A percentile compares a stretch with the other conserved stretches of the same genome.
These are phyloP conservation scores for Trichoderma sp. DNA, from an alignment of 2,329 filamentous ascomycete genomes.

Conservation along the genomic window DNA sequence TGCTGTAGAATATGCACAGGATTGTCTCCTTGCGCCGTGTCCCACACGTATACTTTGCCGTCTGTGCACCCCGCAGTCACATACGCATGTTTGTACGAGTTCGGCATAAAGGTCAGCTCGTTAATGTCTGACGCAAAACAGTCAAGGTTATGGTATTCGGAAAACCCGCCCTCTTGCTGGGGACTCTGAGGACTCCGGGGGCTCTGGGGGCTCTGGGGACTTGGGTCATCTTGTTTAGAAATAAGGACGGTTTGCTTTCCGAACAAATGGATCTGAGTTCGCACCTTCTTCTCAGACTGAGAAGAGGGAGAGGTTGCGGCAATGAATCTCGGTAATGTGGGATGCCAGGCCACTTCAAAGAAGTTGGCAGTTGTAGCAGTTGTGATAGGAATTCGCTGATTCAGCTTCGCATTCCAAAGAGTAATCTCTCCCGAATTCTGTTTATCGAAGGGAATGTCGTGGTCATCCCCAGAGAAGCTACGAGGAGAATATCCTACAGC, in stretches of 20 bases:
- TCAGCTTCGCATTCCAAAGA: slow-evolving; percentile 53
- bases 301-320: slow-evolving; percentile 56
- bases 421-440: slow-evolving; percentile 58
- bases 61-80: slow-evolving; percentile 62
- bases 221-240: neutral
- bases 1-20: slow-evolving; percentile 57
- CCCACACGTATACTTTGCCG: slow-evolving; percentile 62
- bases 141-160: slow-evolving; percentile 54
- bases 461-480: slow-evolving; percentile 50
- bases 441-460: slow-evolving; percentile 58
- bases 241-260: slow-evolving; percentile 21
- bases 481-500: slow-evolving; percentile 63
- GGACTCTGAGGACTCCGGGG: neutral
- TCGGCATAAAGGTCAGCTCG: slow-evolving; percentile 59
- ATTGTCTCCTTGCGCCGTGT: slow-evolving; percentile 54
- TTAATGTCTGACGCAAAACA: slow-evolving; percentile 62
- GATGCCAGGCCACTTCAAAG: slow-evolving; percentile 65
- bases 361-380: slow-evolving; percentile 58
- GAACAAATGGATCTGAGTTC: slow-evolving; percentile 60
- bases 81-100: slow-evolving; percentile 49
- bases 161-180: slow-evolving; percentile 27
- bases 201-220: neutral
- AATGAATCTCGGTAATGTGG: slow-evolving; percentile 51
- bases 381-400: slow-evolving; percentile 46
- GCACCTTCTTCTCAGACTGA: slow-evolving; percentile 42